Evolutionary conservation across 129 eudicot genomes (phyloP), one percentile per base, ranked within the genome.

Genomic region (Escallonia herrerae): DNA sequence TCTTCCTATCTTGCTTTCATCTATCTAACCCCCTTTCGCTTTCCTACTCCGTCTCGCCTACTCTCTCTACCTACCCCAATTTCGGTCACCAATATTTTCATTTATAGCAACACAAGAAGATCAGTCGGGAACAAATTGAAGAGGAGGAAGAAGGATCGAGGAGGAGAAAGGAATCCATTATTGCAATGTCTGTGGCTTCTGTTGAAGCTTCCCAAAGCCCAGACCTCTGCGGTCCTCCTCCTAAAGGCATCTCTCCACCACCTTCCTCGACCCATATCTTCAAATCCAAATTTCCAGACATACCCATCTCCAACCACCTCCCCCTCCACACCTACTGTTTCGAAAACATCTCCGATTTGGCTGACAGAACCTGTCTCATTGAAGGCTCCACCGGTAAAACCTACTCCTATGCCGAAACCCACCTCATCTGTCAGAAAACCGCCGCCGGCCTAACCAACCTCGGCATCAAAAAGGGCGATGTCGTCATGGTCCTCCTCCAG

Each of bases 291-390:
- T 70, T 87, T 5, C 91, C 95, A 11, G 74, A 71, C 58, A 72
- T 87, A 48, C 80, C 86, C 69, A 87, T 87, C 68, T 52, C 95
- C 66, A 84, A 79, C 63, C 73, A 84, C 74, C 76, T 81, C 45
- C 91, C 95, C 7, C 84, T 87, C 62, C 88, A 84, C 74, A 56
- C 83, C 37, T 87, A 87, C 81, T 76, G 80, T 51, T 87, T 87
- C 72, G 67, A 84, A 61, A 76, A 79, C 37, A 70, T 71, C 49
- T 43, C 80, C 4, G 45, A 61, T 11, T 57, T 69, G 55, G 69
- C 81, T 0, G 78, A 87, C 67, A 50, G 74, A 37, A 73, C 87
- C 4, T 87, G 95, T 66, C 85, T 87, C 14, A 53, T 87, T 60
- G 75, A 68, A 4, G 87, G 87, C 56, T 41, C 72, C 66, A 69